These are phyloP conservation scores for Phalaenopsis equestris DNA, from an alignment of 106 monocot genomes.

Conservation along the genomic window DNA sequence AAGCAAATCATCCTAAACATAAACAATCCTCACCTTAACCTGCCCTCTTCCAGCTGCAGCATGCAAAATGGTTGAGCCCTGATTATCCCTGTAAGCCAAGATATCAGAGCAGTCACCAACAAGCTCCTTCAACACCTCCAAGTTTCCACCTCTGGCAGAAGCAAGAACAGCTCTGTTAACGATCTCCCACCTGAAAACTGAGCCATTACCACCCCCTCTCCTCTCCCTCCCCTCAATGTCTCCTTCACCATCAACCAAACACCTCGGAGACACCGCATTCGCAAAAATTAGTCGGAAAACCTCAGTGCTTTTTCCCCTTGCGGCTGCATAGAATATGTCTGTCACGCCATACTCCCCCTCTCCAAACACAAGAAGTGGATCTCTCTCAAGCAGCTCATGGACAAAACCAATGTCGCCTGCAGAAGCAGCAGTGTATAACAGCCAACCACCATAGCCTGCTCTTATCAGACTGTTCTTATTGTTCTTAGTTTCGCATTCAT, in stretches of 20 bases:
- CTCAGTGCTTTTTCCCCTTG: slow-evolving; percentile 46
- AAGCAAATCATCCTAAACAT: background rate
- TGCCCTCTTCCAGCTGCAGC: slow-evolving; percentile 74
- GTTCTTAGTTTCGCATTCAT: slow-evolving; percentile 41
- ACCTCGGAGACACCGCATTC: slow-evolving; percentile 27
- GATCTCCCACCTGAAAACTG: slow-evolving; percentile 51
- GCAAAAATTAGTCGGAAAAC: slow-evolving; percentile 60
- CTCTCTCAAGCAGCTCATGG: slow-evolving; percentile 35
- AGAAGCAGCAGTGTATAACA: slow-evolving; percentile 65
- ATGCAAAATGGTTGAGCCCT: slow-evolving; percentile 70
- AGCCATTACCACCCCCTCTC: slow-evolving; percentile 4
- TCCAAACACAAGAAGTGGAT: slow-evolving; percentile 66
- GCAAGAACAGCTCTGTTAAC: slow-evolving; percentile 64
- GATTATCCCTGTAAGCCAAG: slow-evolving; percentile 44
- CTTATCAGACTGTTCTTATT: slow-evolving; percentile 35
- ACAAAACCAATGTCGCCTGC: slow-evolving; percentile 55
- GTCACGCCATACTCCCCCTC: slow-evolving; percentile 89
- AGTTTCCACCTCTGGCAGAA: slow-evolving; percentile 64
- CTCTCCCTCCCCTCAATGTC: slow-evolving; percentile 13
- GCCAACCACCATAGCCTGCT: slow-evolving; percentile 78
- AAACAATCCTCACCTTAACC: slow-evolving; percentile 41
- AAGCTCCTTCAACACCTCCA: slow-evolving; percentile 62
- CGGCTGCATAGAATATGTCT: slow-evolving; percentile 74
- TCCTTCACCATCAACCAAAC: slow-evolving; percentile 52
- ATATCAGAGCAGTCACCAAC: slow-evolving; percentile 35